Percentiles rank a stretch among this genome's conserved stretches.
phyloP scores from a whole-genome alignment of 257 asterid species.

The Linaria vulgaris region DNA sequence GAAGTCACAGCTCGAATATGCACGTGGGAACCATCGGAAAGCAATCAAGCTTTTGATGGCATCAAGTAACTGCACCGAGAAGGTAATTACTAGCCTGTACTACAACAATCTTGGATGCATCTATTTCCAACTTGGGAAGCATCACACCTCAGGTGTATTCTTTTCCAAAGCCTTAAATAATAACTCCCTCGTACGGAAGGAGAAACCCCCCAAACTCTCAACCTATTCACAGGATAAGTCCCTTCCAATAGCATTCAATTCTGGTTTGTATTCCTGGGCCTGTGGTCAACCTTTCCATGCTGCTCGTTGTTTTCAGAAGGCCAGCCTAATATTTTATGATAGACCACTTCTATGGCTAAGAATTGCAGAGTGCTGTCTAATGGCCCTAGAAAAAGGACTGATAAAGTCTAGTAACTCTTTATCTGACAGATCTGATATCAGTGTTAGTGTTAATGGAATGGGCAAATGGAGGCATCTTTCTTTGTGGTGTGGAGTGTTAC shows the following conservation, averaged over 20 bases:
- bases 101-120: slow-evolving; percentile 92
- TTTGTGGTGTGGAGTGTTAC: slow-evolving; percentile 38
- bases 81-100: slow-evolving; percentile 66
- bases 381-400: slow-evolving; percentile 78
- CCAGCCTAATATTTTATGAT: slow-evolving; percentile 55
- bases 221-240: slow-evolving; percentile 70
- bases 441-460: slow-evolving; percentile 66
- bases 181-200: slow-evolving; percentile 53
- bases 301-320: slow-evolving; percentile 65
- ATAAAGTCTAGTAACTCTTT: slow-evolving; percentile 39
- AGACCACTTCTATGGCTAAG: slow-evolving; percentile 84
- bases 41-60: slow-evolving; percentile 86
- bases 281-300: slow-evolving; percentile 82
- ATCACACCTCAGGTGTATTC: slow-evolving; percentile 62
- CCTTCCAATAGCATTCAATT: slow-evolving; percentile 59
- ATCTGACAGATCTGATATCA: slow-evolving; percentile 46
- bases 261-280: slow-evolving; percentile 72
- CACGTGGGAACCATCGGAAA: slow-evolving; percentile 75
- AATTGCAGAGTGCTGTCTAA: slow-evolving; percentile 82
- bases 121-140: slow-evolving; percentile 68
- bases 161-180: slow-evolving; percentile 71
- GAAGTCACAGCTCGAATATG: slow-evolving; percentile 92
- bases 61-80: slow-evolving; percentile 52
- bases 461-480: slow-evolving; percentile 90
- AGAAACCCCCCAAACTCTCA: slow-evolving; percentile 58